Base-by-base conservation (phyloP, 139 green algal species). In the Chlamydomonas sphaeroides region DNA sequence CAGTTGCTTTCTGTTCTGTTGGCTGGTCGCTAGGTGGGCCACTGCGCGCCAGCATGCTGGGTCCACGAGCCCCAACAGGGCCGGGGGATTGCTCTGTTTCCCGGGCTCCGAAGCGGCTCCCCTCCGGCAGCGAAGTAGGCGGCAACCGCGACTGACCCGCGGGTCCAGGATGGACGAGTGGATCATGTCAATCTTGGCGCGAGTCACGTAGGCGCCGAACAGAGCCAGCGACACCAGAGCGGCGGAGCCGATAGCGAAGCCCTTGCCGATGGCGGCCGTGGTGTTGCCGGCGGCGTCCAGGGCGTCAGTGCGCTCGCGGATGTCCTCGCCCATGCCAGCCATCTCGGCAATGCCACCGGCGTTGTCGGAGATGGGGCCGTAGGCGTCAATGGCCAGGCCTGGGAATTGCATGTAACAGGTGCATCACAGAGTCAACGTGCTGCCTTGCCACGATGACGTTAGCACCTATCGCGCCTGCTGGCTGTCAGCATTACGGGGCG, bases 281-380 rank as follows among this genome's bases (percentile, higher is more conserved):
- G 97, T 99, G 95, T 99, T 99, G 84, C 97, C 97, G 23, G 97
- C 97, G 68, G 97, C 94, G 81, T 99, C 96, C 63, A 99, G 92
- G 3, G 96, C 96, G 78, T 99, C 97, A 32, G 97, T 99, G 84
- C 96, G 93, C 89, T 99, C 97, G 59, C 97, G 93, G 84, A 99
- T 98, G 87, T 98, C 95, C 88, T 98, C 95, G 65, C 97, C 96
- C 96, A 99, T 98, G 87, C 92, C 96, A 4, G 95, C 94, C 97
- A 99, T 99, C 92, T 99, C 97, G 72, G 97, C 97, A 75, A 99
- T 99, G 68, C 97, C 97, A 42, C 97, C 96, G 45, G 96, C 95
- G 85, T 98, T 99, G 90, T 98, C 95, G 56, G 91, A 97, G 91
- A 99, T 98, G 81, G 97, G 97, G 72, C 98, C 96, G 83, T 99